Conservation (phyloP, 2,329 filamentous ascomycete species). For the Capronia coronata region DNA sequence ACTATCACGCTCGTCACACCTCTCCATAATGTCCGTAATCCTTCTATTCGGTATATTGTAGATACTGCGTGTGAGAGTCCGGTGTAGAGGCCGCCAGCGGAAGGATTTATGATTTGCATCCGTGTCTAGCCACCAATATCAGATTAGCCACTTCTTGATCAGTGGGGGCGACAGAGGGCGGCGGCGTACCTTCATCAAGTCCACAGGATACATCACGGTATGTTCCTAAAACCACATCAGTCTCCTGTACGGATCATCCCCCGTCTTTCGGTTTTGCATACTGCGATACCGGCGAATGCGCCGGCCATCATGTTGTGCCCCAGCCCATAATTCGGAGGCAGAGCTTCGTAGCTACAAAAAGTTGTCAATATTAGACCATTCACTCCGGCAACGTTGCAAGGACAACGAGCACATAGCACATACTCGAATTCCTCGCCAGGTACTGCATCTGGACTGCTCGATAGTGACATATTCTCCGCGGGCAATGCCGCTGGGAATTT, state of each 20-base stretch:
- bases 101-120: slow-evolving; percentile 92
- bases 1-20: slow-evolving; percentile 94
- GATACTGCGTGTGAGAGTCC: slow-evolving; percentile 88
- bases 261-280: slow-evolving; percentile 44
- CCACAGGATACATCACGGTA: slow-evolving; percentile 97
- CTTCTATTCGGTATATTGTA: slow-evolving; percentile 84
- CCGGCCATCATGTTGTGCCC: slow-evolving; percentile 92
- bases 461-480: slow-evolving; percentile 27
- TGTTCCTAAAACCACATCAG: slow-evolving; percentile 61
- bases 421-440: slow-evolving; percentile 44
- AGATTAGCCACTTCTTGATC: slow-evolving; percentile 9
- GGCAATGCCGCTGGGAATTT: slow-evolving; percentile 29
- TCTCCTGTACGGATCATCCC: background rate
- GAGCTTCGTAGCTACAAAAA: slow-evolving; percentile 69
- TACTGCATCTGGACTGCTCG: slow-evolving; percentile 34
- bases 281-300: slow-evolving; percentile 92
- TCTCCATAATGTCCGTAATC: slow-evolving; percentile 86
- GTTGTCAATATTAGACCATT: slow-evolving; percentile 13
- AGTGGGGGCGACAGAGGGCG: slow-evolving; percentile 19
- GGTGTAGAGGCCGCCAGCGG: slow-evolving; percentile 71
- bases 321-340: slow-evolving; percentile 90
- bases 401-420: too few species aligned
- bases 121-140: slow-evolving; percentile 61
- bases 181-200: slow-evolving; percentile 79
- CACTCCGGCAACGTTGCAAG: background rate